These are phyloP conservation scores for Cercospora nicotianae DNA, from an alignment of 2,329 filamentous ascomycete species.

Conservation along the genomic window DNA sequence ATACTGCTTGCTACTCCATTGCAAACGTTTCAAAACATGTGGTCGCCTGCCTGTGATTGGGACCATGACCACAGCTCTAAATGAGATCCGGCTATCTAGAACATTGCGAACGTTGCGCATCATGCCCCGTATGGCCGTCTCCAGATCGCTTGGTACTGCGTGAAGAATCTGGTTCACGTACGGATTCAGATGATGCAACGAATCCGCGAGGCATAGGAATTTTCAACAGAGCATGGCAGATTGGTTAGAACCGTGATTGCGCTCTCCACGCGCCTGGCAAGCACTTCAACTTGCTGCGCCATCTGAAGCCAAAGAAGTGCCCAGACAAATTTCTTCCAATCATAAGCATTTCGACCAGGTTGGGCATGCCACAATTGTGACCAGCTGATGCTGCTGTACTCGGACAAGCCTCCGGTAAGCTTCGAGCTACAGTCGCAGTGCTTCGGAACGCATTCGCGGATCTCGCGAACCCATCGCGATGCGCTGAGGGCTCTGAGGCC, in stretches of 20 bases:
- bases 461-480: neutral
- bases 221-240: neutral
- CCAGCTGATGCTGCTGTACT: neutral
- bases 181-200: neutral
- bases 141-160: neutral
- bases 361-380: neutral
- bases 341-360: neutral
- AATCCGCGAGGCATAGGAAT: neutral
- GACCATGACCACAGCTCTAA: neutral
- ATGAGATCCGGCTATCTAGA: neutral
- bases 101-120: neutral
- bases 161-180: neutral
- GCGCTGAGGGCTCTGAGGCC: neutral
- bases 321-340: neutral
- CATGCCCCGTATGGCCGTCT: neutral
- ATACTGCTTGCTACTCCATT: neutral
- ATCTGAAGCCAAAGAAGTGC: neutral
- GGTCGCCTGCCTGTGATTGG: neutral
- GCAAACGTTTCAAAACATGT: neutral
- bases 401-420: neutral
- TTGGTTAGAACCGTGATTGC: neutral
- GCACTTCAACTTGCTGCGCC: neutral
- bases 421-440: neutral
- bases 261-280: neutral
- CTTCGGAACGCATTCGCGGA: neutral